Percentiles rank a stretch among this genome's conserved stretches.
These are phyloP conservation scores for Aspergillus avenaceus DNA, from an alignment of 495 filamentous ascomycete species.

Conservation along the genomic window DNA sequence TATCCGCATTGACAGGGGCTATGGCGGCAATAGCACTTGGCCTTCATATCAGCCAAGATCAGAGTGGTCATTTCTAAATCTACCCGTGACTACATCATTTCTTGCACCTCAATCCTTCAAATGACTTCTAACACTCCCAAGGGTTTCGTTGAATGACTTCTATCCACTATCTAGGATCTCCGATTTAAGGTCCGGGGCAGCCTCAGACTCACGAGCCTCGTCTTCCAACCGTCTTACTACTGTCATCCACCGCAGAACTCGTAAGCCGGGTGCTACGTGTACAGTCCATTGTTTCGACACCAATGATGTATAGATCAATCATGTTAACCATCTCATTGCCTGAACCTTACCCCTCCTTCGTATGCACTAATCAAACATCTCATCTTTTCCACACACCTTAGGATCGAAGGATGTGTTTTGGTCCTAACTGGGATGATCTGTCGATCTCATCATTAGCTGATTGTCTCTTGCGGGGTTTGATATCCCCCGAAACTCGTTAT, in stretches of 20 bases:
- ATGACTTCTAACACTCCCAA: not conserved
- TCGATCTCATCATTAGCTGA: conserved; percentile 10
- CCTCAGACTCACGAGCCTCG: not conserved
- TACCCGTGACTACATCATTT: not conserved
- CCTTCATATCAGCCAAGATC: not conserved
- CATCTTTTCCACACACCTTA: conserved; percentile 1
- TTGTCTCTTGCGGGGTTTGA: conserved; percentile 10
- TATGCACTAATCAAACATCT: conserved; percentile 5
- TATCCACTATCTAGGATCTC: not conserved
- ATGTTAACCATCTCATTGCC: not conserved
- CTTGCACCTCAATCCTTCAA: not conserved
- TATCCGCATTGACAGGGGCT: not conserved
- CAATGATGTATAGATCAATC: conserved; percentile 4
- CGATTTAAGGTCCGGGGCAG: too few relatives aligned
- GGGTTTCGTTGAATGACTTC: not conserved
- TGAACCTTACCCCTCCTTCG: conserved; percentile 10
- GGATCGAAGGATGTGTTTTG: conserved; percentile 2
- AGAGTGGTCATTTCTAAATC: not conserved
- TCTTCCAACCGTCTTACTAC: not conserved
- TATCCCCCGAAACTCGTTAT: not conserved
- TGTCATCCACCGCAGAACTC: not conserved
- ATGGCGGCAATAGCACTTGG: not conserved
- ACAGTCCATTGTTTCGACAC: not conserved
- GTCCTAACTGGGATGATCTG: conserved; percentile 15
- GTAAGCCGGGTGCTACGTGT: conserved; percentile 6